A percentile compares a stretch with the other conserved stretches of the same genome.
Conservation (phyloP, 345 rosid genomes). For the Salix koriyanagi region DNA sequence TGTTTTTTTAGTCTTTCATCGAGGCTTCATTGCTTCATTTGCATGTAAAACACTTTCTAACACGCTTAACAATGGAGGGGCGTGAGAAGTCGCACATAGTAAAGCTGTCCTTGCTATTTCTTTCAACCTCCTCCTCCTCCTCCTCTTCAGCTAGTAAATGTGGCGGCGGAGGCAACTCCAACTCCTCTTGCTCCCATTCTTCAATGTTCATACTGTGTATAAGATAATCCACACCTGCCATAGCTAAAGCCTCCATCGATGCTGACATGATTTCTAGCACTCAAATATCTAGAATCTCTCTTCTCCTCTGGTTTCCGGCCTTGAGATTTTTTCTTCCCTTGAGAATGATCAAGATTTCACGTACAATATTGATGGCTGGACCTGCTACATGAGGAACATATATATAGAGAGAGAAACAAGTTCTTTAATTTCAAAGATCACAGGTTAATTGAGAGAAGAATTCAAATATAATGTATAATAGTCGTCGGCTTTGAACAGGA, state of each 20-base stretch:
- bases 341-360: not conserved
- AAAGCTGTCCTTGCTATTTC: not conserved
- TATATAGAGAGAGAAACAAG: not conserved
- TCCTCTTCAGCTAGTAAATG: constrained; percentile 17
- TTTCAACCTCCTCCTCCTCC: not conserved
- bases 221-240: constrained; percentile 37
- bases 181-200: constrained; percentile 36
- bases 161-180: constrained; percentile 1
- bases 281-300: not conserved
- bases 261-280: constrained; percentile 6
- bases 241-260: constrained; percentile 46
- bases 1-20: too few relatives aligned
- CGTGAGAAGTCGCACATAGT: not conserved
- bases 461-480: not conserved
- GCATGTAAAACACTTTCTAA: too few relatives aligned
- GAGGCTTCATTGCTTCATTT: too few relatives aligned
- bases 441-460: not conserved
- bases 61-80: too few relatives aligned
- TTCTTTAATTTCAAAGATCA: not conserved
- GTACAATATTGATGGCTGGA: not conserved
- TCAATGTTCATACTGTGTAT: constrained; percentile 31
- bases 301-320: not conserved
- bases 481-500: not conserved
- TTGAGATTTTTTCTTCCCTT: not conserved
- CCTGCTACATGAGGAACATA: not conserved